Conservation (phyloP, 768 basidiomycete species). For the Amanita fuliginea region DNA sequence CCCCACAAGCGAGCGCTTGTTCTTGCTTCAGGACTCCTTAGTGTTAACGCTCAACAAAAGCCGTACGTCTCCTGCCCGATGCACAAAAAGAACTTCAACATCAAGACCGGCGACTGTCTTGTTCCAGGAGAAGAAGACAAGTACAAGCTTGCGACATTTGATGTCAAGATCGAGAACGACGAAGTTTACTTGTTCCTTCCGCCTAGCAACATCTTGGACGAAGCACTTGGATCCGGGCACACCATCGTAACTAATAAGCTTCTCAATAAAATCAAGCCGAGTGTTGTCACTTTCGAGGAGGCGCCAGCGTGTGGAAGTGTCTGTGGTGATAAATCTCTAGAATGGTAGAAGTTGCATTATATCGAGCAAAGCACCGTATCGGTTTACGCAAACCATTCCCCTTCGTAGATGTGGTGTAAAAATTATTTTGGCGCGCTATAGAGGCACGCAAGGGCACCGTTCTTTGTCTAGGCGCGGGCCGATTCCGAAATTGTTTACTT, state of each 20-base stretch:
- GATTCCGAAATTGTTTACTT: too few species aligned
- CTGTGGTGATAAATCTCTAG: slow-evolving; percentile 1
- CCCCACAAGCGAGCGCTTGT: slow-evolving; percentile 50
- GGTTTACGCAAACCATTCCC: too few species aligned
- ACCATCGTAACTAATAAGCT: neutral
- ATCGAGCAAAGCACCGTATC: too few species aligned
- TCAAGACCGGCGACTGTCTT: slow-evolving; percentile 1
- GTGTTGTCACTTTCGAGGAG: neutral
- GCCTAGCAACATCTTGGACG: neutral
- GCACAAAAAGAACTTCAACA: slow-evolving; percentile 19
- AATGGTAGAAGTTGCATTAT: neutral
- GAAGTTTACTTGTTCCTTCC: slow-evolving; percentile 1
- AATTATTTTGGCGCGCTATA: too few species aligned
- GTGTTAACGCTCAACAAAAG: slow-evolving; percentile 46
- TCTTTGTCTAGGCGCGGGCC: too few species aligned
- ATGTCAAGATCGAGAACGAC: neutral
- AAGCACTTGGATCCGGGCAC: neutral
- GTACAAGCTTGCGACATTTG: slow-evolving; percentile 1
- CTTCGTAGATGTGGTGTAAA: too few species aligned
- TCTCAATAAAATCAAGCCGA: neutral
- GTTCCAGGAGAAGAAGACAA: slow-evolving; percentile 2
- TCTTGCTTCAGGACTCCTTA: slow-evolving; percentile 58
- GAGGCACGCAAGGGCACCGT: too few species aligned
- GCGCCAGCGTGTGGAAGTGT: neutral
- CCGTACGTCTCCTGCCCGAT: slow-evolving; percentile 39